Evolutionary conservation across 2,329 filamentous ascomycete species (phyloP).

Genomic region (Fusarium sp.): DNA sequence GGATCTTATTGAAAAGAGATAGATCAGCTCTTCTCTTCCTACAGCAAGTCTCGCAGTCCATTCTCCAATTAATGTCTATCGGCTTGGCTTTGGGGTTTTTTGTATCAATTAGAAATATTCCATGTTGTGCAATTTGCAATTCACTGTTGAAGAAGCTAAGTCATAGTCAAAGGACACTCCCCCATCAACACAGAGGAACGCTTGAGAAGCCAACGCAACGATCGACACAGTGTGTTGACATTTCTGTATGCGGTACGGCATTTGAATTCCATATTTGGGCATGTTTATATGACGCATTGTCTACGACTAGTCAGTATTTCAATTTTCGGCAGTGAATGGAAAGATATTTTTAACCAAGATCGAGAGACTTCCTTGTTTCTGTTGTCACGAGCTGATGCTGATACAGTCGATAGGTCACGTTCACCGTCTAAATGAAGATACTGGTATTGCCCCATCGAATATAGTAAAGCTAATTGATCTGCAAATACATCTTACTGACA

Average conservation of each 20-base stretch:
- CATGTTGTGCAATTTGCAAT: fast-evolving
- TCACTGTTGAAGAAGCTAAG: not conserved
- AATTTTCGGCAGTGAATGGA: not conserved
- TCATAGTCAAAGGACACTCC: not conserved
- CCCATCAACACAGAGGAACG: not conserved
- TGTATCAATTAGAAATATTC: fast-evolving
- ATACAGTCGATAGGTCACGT: not conserved
- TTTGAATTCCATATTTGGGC: fast-evolving
- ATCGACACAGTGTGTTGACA: not conserved
- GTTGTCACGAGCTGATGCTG: not conserved
- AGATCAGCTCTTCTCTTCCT: not conserved
- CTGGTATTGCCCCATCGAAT: not conserved
- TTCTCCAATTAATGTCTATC: not conserved
- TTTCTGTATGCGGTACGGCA: not conserved
- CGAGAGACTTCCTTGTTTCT: not conserved
- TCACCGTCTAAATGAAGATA: fast-evolving
- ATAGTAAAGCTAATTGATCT: not conserved
- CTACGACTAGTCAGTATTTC: not conserved
- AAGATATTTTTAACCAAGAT: not conserved
- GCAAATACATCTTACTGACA: not conserved
- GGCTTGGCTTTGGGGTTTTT: fast-evolving
- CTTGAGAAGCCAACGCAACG: fast-evolving
- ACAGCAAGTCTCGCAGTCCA: too few relatives aligned
- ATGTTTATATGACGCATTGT: not conserved
- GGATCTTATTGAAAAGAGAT: fast-evolving